Percentiles rank a stretch among this genome's conserved stretches.
Evolutionary conservation across 148 eudicot species (phyloP).

Genomic region (Simmondsia chinensis): DNA sequence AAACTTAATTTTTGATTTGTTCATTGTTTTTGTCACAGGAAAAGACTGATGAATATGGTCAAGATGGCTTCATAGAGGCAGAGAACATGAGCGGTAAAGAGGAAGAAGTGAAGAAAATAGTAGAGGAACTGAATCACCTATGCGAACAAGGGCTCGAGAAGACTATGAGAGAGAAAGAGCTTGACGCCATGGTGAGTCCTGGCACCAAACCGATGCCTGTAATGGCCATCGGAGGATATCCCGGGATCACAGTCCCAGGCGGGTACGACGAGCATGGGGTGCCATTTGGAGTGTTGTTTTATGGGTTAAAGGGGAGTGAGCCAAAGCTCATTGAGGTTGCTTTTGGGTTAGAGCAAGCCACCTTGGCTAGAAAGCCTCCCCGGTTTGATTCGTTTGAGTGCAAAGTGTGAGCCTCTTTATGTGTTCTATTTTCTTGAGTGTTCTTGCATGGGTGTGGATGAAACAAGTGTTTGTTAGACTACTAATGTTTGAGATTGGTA

Average conservation of each 20-base stretch:
- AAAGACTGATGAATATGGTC: constrained; percentile 26
- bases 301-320: constrained; percentile 34
- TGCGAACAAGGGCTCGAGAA: constrained; percentile 31
- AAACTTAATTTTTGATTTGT: too few relatives aligned
- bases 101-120: constrained; percentile 17
- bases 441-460: too few relatives aligned
- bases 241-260: constrained; percentile 37
- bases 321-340: constrained; percentile 35
- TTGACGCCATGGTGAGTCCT: constrained; percentile 43
- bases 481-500: too few relatives aligned
- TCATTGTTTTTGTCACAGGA: constrained; percentile 25
- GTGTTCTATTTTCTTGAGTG: not conserved
- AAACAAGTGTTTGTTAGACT: too few relatives aligned
- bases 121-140: constrained; percentile 14
- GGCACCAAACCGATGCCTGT: constrained; percentile 21
- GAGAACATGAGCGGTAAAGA: constrained; percentile 32
- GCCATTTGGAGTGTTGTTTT: constrained; percentile 38
- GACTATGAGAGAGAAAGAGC: constrained; percentile 24
- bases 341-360: constrained; percentile 41
- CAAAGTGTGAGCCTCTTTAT: not conserved
- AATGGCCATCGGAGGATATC: constrained; percentile 40
- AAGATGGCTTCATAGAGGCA: constrained; percentile 28
- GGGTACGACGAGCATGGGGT: constrained; percentile 35
- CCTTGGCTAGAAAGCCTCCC: constrained; percentile 32
- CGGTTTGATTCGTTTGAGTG: constrained; percentile 22